A percentile compares a stretch with the other conserved stretches of the same genome.
phyloP scores from a whole-genome alignment of 495 filamentous ascomycete genomes.

The Xylaria nigripes region DNA sequence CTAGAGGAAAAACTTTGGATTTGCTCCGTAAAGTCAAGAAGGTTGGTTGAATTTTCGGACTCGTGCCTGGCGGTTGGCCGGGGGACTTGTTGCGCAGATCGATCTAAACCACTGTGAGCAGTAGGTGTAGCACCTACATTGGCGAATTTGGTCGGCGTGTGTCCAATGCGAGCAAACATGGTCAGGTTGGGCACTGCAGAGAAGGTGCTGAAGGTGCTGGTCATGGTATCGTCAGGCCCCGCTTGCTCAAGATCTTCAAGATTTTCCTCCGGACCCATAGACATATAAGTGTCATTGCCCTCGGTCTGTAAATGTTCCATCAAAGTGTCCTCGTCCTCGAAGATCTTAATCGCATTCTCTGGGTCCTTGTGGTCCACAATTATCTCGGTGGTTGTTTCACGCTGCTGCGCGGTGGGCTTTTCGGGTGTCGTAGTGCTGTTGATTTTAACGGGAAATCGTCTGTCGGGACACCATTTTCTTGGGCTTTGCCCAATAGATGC shows the following conservation, averaged over 20 bases:
- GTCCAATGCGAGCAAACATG: conserved; percentile 64
- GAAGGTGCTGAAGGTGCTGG: conserved; percentile 69
- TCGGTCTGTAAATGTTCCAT: conserved; percentile 20
- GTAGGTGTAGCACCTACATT: conserved; percentile 23
- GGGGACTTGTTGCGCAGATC: conserved; percentile 54
- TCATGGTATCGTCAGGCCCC: conserved; percentile 59
- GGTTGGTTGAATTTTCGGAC: conserved; percentile 56
- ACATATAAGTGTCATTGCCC: conserved; percentile 20
- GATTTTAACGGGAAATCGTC: conserved; percentile 47
- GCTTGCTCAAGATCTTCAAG: conserved; percentile 27
- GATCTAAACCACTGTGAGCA: conserved; percentile 13
- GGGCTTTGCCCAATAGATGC: conserved; percentile 30
- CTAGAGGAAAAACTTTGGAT: conserved; percentile 41
- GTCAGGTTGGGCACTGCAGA: conserved; percentile 85
- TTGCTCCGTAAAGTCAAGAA: conserved; percentile 81
- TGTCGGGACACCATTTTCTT: conserved; percentile 43
- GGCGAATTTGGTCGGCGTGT: conserved; percentile 41
- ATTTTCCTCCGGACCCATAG: conserved; percentile 13
- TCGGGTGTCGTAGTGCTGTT: conserved; percentile 22
- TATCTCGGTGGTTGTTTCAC: conserved; percentile 34
- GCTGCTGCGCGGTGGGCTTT: conserved; percentile 28
- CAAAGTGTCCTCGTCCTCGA: conserved; percentile 41
- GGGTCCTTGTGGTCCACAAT: conserved; percentile 33
- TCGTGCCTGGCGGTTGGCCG: conserved; percentile 21
- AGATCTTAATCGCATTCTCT: conserved; percentile 42